Evolutionary conservation across 148 eudicot species (phyloP).

Genomic region (Chenopodium album): DNA sequence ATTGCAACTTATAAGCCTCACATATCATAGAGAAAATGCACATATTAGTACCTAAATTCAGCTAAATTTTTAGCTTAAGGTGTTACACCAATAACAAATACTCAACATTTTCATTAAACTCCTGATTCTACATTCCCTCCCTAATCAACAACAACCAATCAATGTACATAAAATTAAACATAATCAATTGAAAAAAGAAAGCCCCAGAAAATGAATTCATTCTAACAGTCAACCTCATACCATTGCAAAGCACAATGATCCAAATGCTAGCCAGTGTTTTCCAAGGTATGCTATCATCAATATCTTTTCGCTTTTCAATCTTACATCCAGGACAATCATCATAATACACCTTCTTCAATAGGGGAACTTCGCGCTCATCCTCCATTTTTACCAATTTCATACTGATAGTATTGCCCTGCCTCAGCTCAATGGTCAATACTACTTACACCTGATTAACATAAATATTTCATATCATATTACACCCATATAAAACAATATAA

Average conservation of each 20-base stretch:
- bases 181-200: background rate
- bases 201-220: background rate
- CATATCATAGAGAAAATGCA: background rate
- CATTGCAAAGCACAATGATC: conserved; percentile 47
- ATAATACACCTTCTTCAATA: conserved; percentile 45
- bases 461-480: background rate
- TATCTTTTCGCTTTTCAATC: conserved; percentile 45
- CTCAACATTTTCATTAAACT: too few species aligned
- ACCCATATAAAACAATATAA: too few species aligned
- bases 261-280: conserved; percentile 51
- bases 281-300: conserved; percentile 47
- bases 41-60: background rate
- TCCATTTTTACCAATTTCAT: background rate
- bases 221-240: conserved; percentile 19
- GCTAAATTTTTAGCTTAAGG: background rate
- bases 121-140: too few species aligned
- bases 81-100: too few species aligned
- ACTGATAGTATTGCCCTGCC: background rate
- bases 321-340: conserved; percentile 73
- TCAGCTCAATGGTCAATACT: background rate
- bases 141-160: too few species aligned
- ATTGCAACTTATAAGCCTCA: background rate
- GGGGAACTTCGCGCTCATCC: conserved; percentile 26
- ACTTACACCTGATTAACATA: background rate
- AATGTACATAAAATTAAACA: background rate